Percentiles rank a stretch among this genome's conserved stretches.
Evolutionary conservation across 768 basidiomycete species (phyloP).

Genomic region (Russula sp.): DNA sequence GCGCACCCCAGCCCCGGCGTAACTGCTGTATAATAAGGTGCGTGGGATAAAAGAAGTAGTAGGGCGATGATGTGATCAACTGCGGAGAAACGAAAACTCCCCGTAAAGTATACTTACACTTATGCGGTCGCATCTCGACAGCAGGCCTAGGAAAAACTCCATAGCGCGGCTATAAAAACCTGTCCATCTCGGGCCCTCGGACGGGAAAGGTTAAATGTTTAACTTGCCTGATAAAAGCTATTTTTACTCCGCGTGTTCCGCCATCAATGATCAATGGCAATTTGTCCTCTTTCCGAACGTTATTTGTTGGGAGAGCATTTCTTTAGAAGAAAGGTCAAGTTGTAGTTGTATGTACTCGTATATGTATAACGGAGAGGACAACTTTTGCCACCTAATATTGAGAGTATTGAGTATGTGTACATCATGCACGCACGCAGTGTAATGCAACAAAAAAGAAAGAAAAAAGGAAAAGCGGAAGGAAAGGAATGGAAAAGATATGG

Average conservation of each 20-base stretch:
- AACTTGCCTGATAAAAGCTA: neutral
- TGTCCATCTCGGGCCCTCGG: neutral
- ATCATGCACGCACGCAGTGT: slow-evolving; percentile 24
- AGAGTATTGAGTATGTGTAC: slow-evolving; percentile 28
- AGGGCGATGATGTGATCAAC: neutral
- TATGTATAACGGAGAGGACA: slow-evolving; percentile 13
- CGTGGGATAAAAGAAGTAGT: neutral
- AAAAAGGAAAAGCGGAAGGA: neutral
- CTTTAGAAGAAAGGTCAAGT: neutral
- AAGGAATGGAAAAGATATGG: neutral
- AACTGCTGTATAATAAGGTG: too few relatives aligned
- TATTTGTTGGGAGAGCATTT: neutral
- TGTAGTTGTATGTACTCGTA: slow-evolving; percentile 7
- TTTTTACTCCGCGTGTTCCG: too few relatives aligned
- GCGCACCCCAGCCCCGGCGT: neutral
- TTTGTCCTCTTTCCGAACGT: neutral
- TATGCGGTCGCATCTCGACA: neutral
- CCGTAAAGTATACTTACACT: neutral
- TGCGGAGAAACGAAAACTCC: neutral
- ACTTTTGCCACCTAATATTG: slow-evolving; percentile 22
- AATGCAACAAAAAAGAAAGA: slow-evolving; percentile 20
- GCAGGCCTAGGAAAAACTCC: too few relatives aligned
- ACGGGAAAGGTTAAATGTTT: neutral
- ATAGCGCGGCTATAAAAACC: too few relatives aligned
- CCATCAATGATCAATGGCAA: neutral